These are phyloP conservation scores for Trifolium pratense DNA, from an alignment of 306 rosid species.

Conservation along the genomic window DNA sequence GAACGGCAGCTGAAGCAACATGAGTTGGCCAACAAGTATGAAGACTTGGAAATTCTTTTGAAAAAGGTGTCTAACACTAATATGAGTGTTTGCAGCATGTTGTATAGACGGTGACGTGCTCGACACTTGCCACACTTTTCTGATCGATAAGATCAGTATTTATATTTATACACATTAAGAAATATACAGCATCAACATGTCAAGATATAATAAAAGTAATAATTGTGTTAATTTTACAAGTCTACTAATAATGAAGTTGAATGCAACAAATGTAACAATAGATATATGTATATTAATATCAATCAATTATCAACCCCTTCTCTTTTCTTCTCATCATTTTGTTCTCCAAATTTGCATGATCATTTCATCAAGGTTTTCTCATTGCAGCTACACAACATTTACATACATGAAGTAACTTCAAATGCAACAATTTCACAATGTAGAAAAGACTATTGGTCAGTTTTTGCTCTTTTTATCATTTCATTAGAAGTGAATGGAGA, in stretches of 20 bases:
- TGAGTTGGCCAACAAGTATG: too few relatives aligned
- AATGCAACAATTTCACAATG: conserved; percentile 39
- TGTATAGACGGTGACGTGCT: too few relatives aligned
- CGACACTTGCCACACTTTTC: too few relatives aligned
- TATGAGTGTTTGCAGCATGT: too few relatives aligned
- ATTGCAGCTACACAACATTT: conserved; percentile 46
- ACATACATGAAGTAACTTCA: conserved; percentile 40
- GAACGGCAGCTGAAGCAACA: too few relatives aligned
- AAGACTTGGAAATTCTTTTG: too few relatives aligned
- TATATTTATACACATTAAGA: background rate
- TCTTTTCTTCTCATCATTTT: background rate
- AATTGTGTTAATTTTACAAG: conserved; percentile 44
- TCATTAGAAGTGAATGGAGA: conserved; percentile 78
- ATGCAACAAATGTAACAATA: conserved; percentile 39
- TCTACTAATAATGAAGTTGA: conserved; percentile 48
- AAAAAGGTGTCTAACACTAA: too few relatives aligned
- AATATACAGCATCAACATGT: background rate
- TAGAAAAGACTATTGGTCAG: conserved; percentile 53
- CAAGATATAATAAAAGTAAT: conserved; percentile 32
- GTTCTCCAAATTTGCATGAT: conserved; percentile 43
- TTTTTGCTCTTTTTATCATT: conserved; percentile 79
- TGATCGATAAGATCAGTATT: too few relatives aligned
- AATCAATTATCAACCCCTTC: conserved; percentile 19
- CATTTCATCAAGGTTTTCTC: conserved; percentile 38
- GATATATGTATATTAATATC: conserved; percentile 36